A percentile compares a stretch with the other conserved stretches of the same genome.
Conservation (phyloP, 116 monocot species). For the Cymodocea nodosa region DNA sequence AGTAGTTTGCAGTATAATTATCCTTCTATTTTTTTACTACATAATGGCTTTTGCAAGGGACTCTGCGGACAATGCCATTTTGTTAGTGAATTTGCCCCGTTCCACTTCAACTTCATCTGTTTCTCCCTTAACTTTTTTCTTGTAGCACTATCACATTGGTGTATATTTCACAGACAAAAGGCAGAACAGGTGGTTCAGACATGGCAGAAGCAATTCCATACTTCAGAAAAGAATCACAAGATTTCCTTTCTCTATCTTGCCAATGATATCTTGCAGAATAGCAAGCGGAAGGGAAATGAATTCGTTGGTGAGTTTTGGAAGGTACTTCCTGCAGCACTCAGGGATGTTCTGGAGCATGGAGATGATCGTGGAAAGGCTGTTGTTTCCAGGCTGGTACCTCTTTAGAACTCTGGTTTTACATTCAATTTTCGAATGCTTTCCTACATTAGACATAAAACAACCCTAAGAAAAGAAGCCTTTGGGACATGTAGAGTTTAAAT, state of each 20-base stretch:
- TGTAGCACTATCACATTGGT: constrained; percentile 72
- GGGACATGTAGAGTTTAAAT: too few relatives aligned
- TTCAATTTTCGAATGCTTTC: too few relatives aligned
- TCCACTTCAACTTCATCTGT: too few relatives aligned
- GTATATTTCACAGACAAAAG: constrained; percentile 79
- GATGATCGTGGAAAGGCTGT: constrained; percentile 68
- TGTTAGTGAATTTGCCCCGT: too few relatives aligned
- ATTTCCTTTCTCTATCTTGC: constrained; percentile 72
- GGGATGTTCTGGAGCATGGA: constrained; percentile 35
- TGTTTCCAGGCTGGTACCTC: constrained; percentile 48
- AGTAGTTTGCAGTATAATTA: too few relatives aligned
- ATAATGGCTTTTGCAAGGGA: too few relatives aligned
- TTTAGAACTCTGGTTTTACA: too few relatives aligned
- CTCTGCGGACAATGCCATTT: too few relatives aligned
- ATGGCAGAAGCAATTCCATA: constrained; percentile 75
- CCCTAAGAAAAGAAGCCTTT: too few relatives aligned
- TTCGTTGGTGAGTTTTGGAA: constrained; percentile 98
- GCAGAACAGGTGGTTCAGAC: constrained; percentile 76
- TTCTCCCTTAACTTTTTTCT: too few relatives aligned
- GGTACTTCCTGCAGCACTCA: constrained; percentile 62
- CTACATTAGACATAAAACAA: too few relatives aligned
- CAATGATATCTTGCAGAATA: constrained; percentile 91
- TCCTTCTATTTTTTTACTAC: too few relatives aligned
- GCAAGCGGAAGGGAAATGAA: constrained; percentile 80
- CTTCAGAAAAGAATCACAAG: constrained; percentile 48